Base-by-base conservation (phyloP, 176 grass and related monocot genomes). In the Rhynchospora tenuis region DNA sequence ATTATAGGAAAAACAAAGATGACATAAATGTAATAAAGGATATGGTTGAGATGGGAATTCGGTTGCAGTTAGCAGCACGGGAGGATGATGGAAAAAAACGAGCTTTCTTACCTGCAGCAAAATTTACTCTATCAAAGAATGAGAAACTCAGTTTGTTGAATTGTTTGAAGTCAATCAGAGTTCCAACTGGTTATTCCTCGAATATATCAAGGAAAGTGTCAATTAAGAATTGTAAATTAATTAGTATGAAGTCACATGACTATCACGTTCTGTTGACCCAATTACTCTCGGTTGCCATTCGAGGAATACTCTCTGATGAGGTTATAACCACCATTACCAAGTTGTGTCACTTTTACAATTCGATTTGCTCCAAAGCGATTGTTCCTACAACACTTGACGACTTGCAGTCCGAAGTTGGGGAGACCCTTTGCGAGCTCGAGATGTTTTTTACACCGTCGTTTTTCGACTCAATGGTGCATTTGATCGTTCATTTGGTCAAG, bases 171-270 rank as follows among this genome's bases (percentile, higher is more conserved):
- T 17, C 1, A 22, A 19, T 57, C 0, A 79, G 27, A 26, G 75
- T 79, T 29, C 75, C 75, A 9, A 5, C 7, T 0, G 17, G 75
- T 14, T 79, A 79, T 28, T 59, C n/a, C 8, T 79, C 48, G 0
- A 27, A 79, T 3, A 14, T 79, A 3, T n/a, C 12, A 57, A 79
- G 26, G 33, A 27, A 52, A 29, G 46, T 79, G 13, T 7, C 14
- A 1, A 58, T 56, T 38, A 57, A 79, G 17, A 12, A 51, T 7
- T 51, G 1, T 0, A 51, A 51, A 51, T 51, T 51, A 12, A 8
- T 44, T 27, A 7, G 9, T 27, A 78, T 78, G 73, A 79, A 79
- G 75, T 23, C 75, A 16, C 44, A 79, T 52, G 75, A 79, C 10
- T 79, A 45, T 9, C 26, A 79, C 10, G 75, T 79, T 31, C 29